Percentiles rank a stretch among this genome's conserved stretches.
Conservation (phyloP, 1,284 basidiomycete genomes). For the Tetrapyrgos nigripes region DNA sequence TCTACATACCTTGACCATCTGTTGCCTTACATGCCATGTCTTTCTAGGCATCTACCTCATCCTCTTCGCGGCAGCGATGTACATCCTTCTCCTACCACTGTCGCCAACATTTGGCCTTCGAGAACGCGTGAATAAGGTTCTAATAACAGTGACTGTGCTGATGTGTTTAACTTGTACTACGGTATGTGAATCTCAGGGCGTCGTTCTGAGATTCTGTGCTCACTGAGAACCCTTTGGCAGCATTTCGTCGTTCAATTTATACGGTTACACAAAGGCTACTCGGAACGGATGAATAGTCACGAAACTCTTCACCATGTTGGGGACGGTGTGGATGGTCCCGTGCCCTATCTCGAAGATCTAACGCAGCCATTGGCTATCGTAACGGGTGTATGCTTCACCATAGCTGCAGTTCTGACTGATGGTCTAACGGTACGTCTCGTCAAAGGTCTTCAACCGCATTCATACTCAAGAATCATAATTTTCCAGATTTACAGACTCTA, state of each 20-base stretch:
- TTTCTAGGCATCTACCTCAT: slow-evolving; percentile 1
- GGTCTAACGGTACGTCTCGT: background rate
- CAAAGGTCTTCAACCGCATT: background rate
- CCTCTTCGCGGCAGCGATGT: background rate
- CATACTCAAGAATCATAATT: background rate
- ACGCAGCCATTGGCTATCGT: slow-evolving; percentile 2
- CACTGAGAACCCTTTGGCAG: background rate
- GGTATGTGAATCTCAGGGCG: background rate
- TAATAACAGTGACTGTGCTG: background rate
- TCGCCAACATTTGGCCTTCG: background rate
- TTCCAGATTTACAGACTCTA: background rate
- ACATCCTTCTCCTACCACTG: slow-evolving; percentile 3
- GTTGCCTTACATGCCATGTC: background rate
- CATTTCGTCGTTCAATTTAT: background rate
- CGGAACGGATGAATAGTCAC: background rate
- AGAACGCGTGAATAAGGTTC: background rate
- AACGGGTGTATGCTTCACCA: slow-evolving; percentile 1
- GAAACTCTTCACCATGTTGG: background rate
- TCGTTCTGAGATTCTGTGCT: background rate
- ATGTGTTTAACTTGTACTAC: background rate
- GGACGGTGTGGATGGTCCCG: background rate
- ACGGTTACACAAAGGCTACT: background rate
- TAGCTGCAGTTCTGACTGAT: background rate
- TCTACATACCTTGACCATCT: too few relatives aligned
- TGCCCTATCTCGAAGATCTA: slow-evolving; percentile 1